phyloP scores from a whole-genome alignment of 805 yeast genomes.

The Saitoella complicata region DNA sequence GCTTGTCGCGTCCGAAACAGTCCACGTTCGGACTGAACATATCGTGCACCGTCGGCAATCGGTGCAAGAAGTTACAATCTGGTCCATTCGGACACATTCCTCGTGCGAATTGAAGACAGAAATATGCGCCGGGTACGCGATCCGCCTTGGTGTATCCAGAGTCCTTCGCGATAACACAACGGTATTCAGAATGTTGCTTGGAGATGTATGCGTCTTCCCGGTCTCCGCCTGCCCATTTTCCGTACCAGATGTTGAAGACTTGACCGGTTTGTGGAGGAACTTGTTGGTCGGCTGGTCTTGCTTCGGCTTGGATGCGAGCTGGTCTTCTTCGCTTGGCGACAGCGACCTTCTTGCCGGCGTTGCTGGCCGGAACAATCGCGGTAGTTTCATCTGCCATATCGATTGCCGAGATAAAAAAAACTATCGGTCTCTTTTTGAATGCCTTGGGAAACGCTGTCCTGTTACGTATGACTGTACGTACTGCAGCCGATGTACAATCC shows the following conservation, averaged over 20 bases:
- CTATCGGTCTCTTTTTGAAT: too few relatives aligned
- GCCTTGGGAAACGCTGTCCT: too few relatives aligned
- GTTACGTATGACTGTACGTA: too few relatives aligned
- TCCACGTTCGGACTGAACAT: constrained; percentile 48
- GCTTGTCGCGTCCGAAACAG: constrained; percentile 86
- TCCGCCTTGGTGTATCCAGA: constrained; percentile 65
- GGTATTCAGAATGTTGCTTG: constrained; percentile 37
- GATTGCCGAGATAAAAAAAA: too few relatives aligned
- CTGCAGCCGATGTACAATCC: too few relatives aligned
- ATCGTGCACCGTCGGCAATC: constrained; percentile 52
- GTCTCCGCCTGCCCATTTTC: constrained; percentile 76
- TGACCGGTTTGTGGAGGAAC: constrained; percentile 70
- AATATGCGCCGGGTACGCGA: constrained; percentile 29
- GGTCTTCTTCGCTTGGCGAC: constrained; percentile 21
- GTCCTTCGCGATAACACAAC: constrained; percentile 46
- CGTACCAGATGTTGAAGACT: constrained; percentile 73
- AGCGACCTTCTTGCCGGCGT: too few relatives aligned
- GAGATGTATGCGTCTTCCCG: constrained; percentile 21
- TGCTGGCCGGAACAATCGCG: too few relatives aligned
- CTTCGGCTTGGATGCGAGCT: constrained; percentile 63
- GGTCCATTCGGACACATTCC: constrained; percentile 55
- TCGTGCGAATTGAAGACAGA: constrained; percentile 75
- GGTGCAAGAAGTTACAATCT: constrained; percentile 60
- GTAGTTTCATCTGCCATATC: too few relatives aligned
- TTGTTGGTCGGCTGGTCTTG: constrained; percentile 37